These are phyloP conservation scores for Rhizoctonia solani DNA, from an alignment of 1,284 basidiomycete genomes.

Conservation along the genomic window DNA sequence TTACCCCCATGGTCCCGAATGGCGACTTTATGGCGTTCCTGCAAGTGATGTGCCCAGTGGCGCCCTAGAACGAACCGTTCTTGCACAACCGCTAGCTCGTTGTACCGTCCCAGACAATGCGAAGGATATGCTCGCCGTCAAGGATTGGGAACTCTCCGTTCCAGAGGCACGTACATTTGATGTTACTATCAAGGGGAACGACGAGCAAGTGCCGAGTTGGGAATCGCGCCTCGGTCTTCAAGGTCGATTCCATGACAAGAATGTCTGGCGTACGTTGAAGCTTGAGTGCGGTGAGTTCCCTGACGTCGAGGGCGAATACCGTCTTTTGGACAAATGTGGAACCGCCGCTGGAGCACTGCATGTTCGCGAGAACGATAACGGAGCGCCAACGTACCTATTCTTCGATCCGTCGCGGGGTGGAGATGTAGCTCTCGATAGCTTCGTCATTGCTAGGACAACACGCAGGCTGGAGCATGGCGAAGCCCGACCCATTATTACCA, in stretches of 20 bases:
- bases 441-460: slow-evolving; percentile 80
- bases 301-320: slow-evolving; percentile 71
- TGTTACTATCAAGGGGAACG: slow-evolving; percentile 67
- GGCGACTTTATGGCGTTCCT: slow-evolving; percentile 81
- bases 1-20: slow-evolving; percentile 78
- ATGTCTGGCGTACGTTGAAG: slow-evolving; percentile 67
- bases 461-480: slow-evolving; percentile 81
- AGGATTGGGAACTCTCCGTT: slow-evolving; percentile 77
- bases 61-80: slow-evolving; percentile 56
- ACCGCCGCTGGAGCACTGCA: slow-evolving; percentile 89
- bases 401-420: slow-evolving; percentile 84
- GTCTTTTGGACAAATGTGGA: slow-evolving; percentile 82
- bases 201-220: slow-evolving; percentile 82
- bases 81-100: slow-evolving; percentile 80
- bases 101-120: slow-evolving; percentile 55
- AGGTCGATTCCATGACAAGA: slow-evolving; percentile 66
- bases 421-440: slow-evolving; percentile 69
- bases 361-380: slow-evolving; percentile 58
- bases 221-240: slow-evolving; percentile 80
- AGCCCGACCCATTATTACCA: slow-evolving; percentile 72
- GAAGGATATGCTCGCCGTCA: slow-evolving; percentile 62
- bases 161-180: slow-evolving; percentile 63
- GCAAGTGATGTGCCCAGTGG: slow-evolving; percentile 71
- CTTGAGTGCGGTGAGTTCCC: slow-evolving; percentile 68
- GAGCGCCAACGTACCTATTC: slow-evolving; percentile 70